Evolutionary conservation across 257 asterid genomes (phyloP), one percentile per base, ranked within the genome.

Genomic region (Anisodus acutangulus): DNA sequence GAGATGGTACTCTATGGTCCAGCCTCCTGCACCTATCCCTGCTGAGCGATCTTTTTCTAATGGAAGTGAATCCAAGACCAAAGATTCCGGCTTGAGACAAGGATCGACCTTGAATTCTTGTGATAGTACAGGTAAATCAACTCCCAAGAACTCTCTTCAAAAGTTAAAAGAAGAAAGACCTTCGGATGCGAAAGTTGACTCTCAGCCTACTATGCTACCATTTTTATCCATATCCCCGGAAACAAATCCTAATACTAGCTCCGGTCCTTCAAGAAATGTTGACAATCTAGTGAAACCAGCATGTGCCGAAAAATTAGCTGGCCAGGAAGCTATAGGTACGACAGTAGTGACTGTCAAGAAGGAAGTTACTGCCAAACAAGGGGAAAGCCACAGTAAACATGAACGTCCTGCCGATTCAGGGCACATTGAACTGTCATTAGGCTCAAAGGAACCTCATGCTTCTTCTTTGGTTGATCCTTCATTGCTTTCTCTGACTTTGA

Each of bases 1-100:
- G 85, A 92, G 98, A 87, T 91, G 91, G 84, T 90, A 90, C 86
- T 90, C 92, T 2, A 71, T 92, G 63, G 49, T 88, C 64, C 86
- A 84, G 59, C 86, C 92, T 1, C 59, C 85, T 12, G 85, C 94
- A 67, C 91, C 94, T 87, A 80, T 92, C 35, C 87, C 31, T 1
- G 90, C 87, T 85, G 95, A 90, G 58, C 82, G 83, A 5, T 54
- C 88, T 54, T 79, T 85, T 5, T 17, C 69, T 1, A 85, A 78
- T 84, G 92, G 31, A 57, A 68, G 49, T 55, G 88, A 86, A 85
- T 82, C 78, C 7, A 87, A 87, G 86, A 85, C 79, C 2, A 84
- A 80, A 64, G 84, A 68, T 47, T 83, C 87, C 49, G 76, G 59
- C 80, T 84, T 71, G 64, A 90, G 57, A 63, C 88, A 69, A 79